A percentile compares a stretch with the other conserved stretches of the same genome.
phyloP scores from a whole-genome alignment of 1,284 basidiomycete genomes.

The Veloboletus limbatus region DNA sequence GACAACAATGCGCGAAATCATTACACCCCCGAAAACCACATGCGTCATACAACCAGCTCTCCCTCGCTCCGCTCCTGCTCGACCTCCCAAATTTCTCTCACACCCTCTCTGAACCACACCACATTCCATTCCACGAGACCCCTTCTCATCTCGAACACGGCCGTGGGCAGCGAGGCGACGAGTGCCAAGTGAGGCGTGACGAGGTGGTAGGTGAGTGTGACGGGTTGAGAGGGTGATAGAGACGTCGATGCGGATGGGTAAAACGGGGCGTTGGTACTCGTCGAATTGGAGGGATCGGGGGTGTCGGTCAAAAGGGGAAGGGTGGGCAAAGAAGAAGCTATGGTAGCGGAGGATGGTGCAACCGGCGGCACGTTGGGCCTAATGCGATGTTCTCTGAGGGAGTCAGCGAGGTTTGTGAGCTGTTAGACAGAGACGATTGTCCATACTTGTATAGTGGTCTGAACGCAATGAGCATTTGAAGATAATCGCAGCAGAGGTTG shows the following conservation, averaged over 20 bases:
- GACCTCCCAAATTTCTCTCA: constrained; percentile 72
- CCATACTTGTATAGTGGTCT: constrained; percentile 78
- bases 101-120: constrained; percentile 79
- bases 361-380: constrained; percentile 38
- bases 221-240: constrained; percentile 59
- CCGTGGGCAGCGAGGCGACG: constrained; percentile 77
- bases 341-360: neutral
- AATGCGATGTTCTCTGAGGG: constrained; percentile 13
- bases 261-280: constrained; percentile 19
- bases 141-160: constrained; percentile 73
- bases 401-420: neutral
- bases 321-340: neutral
- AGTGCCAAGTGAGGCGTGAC: constrained; percentile 81
- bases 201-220: constrained; percentile 84
- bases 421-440: neutral
- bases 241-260: constrained; percentile 45
- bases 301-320: neutral
- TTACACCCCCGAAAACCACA: no score
- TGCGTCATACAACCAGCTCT: constrained; percentile 10
- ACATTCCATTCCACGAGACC: constrained; percentile 94
- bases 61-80: constrained; percentile 56
- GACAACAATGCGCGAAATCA: no score
- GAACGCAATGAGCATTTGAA: constrained; percentile 85
- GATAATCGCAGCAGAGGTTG: constrained; percentile 87
- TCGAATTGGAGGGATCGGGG: constrained; percentile 1